Base-by-base conservation (phyloP, 2,329 filamentous ascomycete genomes). In the Hymenoscyphus infarciens region DNA sequence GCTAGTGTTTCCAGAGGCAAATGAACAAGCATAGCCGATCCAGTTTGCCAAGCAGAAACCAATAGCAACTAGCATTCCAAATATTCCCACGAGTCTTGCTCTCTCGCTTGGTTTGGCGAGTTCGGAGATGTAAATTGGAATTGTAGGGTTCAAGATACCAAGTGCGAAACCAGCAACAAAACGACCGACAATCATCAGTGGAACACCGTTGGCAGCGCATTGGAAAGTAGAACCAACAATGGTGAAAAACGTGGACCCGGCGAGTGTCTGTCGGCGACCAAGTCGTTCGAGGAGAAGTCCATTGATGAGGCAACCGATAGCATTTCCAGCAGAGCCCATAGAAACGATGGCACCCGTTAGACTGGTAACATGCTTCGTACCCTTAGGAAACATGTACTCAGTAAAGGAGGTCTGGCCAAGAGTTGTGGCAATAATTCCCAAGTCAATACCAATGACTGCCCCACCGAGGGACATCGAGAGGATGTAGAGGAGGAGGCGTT, bases 171-270 rank as follows among this genome's bases (percentile, higher is more conserved):
- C 70, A 45, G 72, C 73, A 8, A 70, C 65, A 29, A 70, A 69
- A 63, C 89, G 85, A 2, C 88, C 89, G 3, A 82, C 82, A 63
- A 89, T 84, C 33, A 92, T 81, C 86, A 91, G 90, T 31, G 78
- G 80, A 60, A 88, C 83, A 71, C 85, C 82, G 68, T 86, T 82
- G 4, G 84, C 75, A 7, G 84, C 81, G 56, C 79, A 82, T 57
- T 82, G 78, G 65, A 88, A 81, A n/a, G 70, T 63, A 5, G 68
- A 70, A 1, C 73, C 73, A 31, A 73, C 56, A 15, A 68, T 67
- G 2, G 67, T 67, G 39, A 68, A 61, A 42, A 31, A 76, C 71
- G 60, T 61, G 4, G 39, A 54, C 11, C 35, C 25, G 11, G 39
- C n/a, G 10, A 61, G 39, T 6, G 74, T 77, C 67, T 72, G 75